Percentiles rank a stretch among this genome's conserved stretches.
Conservation (phyloP, 2,329 filamentous ascomycete genomes). For the Aspergillus melleus region DNA sequence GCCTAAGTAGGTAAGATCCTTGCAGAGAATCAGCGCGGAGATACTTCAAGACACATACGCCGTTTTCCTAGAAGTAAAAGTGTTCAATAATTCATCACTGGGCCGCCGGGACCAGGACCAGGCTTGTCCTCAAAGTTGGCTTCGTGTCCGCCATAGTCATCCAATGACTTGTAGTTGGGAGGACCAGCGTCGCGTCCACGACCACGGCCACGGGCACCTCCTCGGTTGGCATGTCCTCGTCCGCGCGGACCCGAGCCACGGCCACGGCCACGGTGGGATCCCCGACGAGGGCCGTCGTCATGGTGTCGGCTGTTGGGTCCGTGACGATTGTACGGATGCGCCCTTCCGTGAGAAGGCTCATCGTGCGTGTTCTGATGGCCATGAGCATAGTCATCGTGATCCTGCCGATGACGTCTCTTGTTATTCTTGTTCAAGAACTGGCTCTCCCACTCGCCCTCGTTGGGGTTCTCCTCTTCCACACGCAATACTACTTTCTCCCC, state of each 20-base stretch:
- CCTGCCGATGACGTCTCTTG: constrained; percentile 61
- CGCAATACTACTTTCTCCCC: constrained; percentile 82
- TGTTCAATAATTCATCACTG: constrained; percentile 42
- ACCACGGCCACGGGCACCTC: constrained; percentile 47
- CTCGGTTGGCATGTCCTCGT: constrained; percentile 36
- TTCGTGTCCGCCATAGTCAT: constrained; percentile 52
- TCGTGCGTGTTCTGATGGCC: constrained; percentile 41
- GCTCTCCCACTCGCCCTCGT: constrained; percentile 64
- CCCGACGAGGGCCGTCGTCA: constrained; percentile 45
- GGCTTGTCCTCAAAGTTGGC: constrained; percentile 27
- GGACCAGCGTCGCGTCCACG: constrained; percentile 53
- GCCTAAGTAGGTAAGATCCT: not conserved
- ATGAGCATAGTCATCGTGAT: constrained; percentile 44
- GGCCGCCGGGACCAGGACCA: constrained; percentile 26
- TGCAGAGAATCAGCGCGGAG: not conserved
- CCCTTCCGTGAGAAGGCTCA: constrained; percentile 20
- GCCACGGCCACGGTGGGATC: constrained; percentile 33
- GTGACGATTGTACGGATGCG: constrained; percentile 29
- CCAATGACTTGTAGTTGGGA: constrained; percentile 64
- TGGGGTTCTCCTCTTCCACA: constrained; percentile 70
- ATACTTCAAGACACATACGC: not conserved
- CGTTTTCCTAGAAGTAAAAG: not conserved
- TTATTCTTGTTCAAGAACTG: constrained; percentile 60
- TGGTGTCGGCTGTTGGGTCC: constrained; percentile 35
- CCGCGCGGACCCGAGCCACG: constrained; percentile 41